These are phyloP conservation scores for Chalciporus piperatus DNA, from an alignment of 768 basidiomycete genomes.

Conservation along the genomic window DNA sequence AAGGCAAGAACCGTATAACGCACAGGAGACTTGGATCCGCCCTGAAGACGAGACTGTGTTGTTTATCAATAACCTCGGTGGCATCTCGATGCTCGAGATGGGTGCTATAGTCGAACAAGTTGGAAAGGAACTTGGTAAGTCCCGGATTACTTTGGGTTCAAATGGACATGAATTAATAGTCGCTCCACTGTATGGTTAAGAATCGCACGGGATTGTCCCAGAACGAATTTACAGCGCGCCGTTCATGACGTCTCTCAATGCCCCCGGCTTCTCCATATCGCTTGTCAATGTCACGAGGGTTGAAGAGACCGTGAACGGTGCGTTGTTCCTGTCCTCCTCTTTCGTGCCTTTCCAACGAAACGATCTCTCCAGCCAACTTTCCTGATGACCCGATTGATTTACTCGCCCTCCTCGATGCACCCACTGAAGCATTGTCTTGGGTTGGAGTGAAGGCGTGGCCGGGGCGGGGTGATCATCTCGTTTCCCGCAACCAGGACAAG, in stretches of 20 bases:
- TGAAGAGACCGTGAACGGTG: conserved; percentile 13
- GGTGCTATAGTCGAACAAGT: conserved; percentile 46
- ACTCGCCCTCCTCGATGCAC: conserved; percentile 39
- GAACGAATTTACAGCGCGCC: conserved; percentile 45
- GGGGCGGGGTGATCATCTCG: background rate
- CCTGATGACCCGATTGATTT: conserved; percentile 20
- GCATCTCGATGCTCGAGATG: conserved; percentile 51
- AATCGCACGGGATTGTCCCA: conserved; percentile 31
- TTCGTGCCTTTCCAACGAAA: background rate
- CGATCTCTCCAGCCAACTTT: conserved; percentile 7
- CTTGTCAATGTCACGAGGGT: conserved; percentile 45
- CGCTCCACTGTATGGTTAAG: no score
- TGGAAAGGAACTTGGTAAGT: no score
- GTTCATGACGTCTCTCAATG: conserved; percentile 60
- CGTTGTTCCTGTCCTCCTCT: background rate
- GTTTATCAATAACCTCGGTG: conserved; percentile 57
- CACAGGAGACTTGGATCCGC: conserved; percentile 14
- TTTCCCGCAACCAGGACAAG: background rate
- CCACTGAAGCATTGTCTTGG: no score
- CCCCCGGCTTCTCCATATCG: conserved; percentile 60
- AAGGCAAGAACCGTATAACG: conserved; percentile 1
- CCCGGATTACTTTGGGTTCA: no score
- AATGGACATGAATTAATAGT: no score
- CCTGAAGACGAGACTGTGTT: conserved; percentile 36
- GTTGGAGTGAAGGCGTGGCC: conserved; percentile 36